phyloP scores from a whole-genome alignment of 345 rosid genomes.

The Eucalyptus erythrocorys region DNA sequence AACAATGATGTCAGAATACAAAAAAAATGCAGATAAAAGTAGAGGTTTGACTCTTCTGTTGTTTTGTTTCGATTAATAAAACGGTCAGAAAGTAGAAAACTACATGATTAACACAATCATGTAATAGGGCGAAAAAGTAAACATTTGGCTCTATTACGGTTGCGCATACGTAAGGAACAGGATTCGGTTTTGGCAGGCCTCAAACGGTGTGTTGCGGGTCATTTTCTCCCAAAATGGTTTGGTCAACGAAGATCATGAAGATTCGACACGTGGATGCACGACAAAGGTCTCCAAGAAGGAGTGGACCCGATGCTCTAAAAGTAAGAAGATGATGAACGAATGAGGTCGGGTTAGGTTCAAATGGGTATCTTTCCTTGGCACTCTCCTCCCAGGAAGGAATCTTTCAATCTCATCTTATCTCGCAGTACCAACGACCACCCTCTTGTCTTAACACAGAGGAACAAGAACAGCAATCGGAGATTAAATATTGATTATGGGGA shows the following conservation, averaged over 20 bases:
- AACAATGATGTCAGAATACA: neutral
- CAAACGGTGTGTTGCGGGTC: neutral
- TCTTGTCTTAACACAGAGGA: neutral
- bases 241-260: neutral
- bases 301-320: neutral
- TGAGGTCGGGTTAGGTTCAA: neutral
- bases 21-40: neutral
- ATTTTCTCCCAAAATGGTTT: neutral
- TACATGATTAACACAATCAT: neutral
- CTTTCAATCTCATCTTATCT: neutral
- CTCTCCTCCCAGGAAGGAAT: neutral
- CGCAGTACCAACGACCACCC: neutral
- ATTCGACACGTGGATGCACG: slow-evolving; percentile 21
- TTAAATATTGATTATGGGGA: neutral
- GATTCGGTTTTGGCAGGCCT: neutral
- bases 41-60: neutral
- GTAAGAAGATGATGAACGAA: neutral
- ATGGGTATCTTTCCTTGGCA: neutral
- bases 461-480: neutral
- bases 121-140: neutral
- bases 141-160: neutral
- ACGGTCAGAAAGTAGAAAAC: neutral
- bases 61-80: neutral
- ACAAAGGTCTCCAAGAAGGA: neutral
- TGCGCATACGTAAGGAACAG: neutral